Base-by-base conservation (phyloP, 148 eudicot species). In the Vaccinium macrocarpon region DNA sequence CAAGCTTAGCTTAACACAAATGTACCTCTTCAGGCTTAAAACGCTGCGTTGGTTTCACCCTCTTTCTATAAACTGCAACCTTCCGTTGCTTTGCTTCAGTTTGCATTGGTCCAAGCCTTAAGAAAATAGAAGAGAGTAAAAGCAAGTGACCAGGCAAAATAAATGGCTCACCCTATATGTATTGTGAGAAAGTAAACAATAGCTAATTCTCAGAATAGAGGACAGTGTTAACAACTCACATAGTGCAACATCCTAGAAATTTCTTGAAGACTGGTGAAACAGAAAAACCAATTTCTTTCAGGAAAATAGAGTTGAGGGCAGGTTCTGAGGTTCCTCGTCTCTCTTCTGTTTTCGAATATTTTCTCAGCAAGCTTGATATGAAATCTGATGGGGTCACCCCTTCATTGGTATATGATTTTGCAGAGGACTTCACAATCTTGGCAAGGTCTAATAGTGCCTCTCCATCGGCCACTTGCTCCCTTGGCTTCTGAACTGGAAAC, bases 381-480 rank as follows among this genome's bases (percentile, higher is more conserved):
- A 94, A 94, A 73, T 88, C 92, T 5, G 90, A 78, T 2, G 92
- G 95, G 72, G 93, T 90, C 32, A 92, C 25, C 38, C 89, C 91
- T 7, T 84, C 94, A 59, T 55, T 76, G 32, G 80, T 64, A 49
- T 85, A 89, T 46, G 89, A 70, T 76, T 64, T 89, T 13, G 91
- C 91, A 16, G 91, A 82, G 62, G 87, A 70, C 56, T 85, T 71
- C 72, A 94, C 85, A 4, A 85, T 84, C 83, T 46, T 84, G 10
- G 92, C 82, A 50, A 94, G 86, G 9, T 89, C 93, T 27, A 91
- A n/a, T 5, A 93, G 83, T 14, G 93, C 85, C 76, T 92, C 93
- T 16, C 92, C 96, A 89, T 93, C 96, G 52, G 90, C 89, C 15
- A 93, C 92, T 83, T 93, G 96, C 76, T 91, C 96, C 78, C 96